Evolutionary conservation across 1,284 basidiomycete species (phyloP).

Genomic region (Pyrrhoderma lamaoense): DNA sequence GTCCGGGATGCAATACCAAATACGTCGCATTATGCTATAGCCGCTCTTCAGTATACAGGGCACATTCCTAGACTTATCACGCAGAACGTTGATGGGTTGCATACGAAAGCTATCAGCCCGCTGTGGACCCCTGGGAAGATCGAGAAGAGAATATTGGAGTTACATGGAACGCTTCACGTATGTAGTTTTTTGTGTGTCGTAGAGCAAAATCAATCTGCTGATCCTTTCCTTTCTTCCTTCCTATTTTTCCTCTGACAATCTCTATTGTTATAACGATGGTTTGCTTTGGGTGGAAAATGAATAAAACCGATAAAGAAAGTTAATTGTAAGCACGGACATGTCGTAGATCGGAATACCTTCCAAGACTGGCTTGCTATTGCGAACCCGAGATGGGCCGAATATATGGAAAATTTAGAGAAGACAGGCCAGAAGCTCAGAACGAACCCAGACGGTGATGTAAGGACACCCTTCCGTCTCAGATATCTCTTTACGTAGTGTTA

Average conservation of each 20-base stretch:
- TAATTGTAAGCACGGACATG: slow-evolving; percentile 65
- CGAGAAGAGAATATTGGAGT: slow-evolving; percentile 59
- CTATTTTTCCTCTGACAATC: neutral
- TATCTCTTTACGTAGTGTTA: too few relatives aligned
- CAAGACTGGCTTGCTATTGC: slow-evolving; percentile 64
- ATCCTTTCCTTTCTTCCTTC: neutral
- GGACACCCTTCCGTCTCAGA: slow-evolving; percentile 22
- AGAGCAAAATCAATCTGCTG: too few relatives aligned
- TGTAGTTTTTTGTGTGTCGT: slow-evolving; percentile 22
- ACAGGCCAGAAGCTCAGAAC: slow-evolving; percentile 63
- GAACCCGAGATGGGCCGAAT: slow-evolving; percentile 78
- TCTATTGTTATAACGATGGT: neutral
- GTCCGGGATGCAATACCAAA: slow-evolving; percentile 78
- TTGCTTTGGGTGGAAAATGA: slow-evolving; percentile 5
- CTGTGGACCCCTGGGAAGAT: slow-evolving; percentile 32
- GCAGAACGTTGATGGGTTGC: slow-evolving; percentile 90
- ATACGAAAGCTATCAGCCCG: slow-evolving; percentile 60
- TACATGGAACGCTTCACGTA: slow-evolving; percentile 86
- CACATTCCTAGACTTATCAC: slow-evolving; percentile 69
- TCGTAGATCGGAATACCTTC: slow-evolving; percentile 59
- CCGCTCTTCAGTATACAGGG: slow-evolving; percentile 69
- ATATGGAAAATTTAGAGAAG: slow-evolving; percentile 58
- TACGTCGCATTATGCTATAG: slow-evolving; percentile 79
- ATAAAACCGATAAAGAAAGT: slow-evolving; percentile 45
- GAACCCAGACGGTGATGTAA: slow-evolving; percentile 88